A percentile compares a stretch with the other conserved stretches of the same genome.
phyloP scores from a whole-genome alignment of 179 eudicot species.

The Dionaea muscipula region DNA sequence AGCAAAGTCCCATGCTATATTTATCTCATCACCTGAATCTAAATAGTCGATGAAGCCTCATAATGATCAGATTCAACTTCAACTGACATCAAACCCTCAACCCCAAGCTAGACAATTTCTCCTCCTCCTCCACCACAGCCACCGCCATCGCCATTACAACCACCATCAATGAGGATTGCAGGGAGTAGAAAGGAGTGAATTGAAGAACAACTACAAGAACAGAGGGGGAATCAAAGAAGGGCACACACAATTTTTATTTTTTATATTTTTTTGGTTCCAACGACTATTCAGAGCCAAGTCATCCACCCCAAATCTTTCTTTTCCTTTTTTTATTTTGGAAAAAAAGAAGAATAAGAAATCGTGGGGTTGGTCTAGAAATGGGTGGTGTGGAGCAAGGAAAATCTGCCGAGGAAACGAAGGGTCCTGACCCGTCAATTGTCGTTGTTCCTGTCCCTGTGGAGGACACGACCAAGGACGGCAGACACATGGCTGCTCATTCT shows the following conservation, averaged over 20 bases:
- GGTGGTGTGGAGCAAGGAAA: conserved; percentile 16
- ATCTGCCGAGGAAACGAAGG: conserved; percentile 19
- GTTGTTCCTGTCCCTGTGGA: conserved; percentile 15
- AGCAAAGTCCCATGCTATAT: too few species aligned
- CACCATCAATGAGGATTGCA: not conserved
- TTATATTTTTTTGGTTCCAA: too few species aligned
- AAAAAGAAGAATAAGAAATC: not conserved
- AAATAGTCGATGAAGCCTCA: too few species aligned
- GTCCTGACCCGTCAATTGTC: conserved; percentile 10
- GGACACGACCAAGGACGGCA: conserved; percentile 7
- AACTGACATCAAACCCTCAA: not conserved
- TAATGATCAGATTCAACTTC: too few species aligned
- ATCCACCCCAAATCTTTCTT: too few species aligned
- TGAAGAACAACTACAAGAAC: not conserved
- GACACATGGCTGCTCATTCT: conserved; percentile 3
- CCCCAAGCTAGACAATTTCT: not conserved
- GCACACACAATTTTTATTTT: too few species aligned
- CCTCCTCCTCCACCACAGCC: too few species aligned
- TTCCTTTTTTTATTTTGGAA: too few species aligned
- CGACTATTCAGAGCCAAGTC: conserved; percentile 1
- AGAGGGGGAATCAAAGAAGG: not conserved
- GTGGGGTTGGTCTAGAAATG: not conserved
- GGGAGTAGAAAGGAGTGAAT: too few species aligned
- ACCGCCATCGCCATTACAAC: not conserved
- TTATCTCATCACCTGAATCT: too few species aligned